Percentiles rank a stretch among this genome's conserved stretches.
Evolutionary conservation across 2,329 filamentous ascomycete genomes (phyloP).

Genomic region (Stagonosporopsis chrysanthemi): DNA sequence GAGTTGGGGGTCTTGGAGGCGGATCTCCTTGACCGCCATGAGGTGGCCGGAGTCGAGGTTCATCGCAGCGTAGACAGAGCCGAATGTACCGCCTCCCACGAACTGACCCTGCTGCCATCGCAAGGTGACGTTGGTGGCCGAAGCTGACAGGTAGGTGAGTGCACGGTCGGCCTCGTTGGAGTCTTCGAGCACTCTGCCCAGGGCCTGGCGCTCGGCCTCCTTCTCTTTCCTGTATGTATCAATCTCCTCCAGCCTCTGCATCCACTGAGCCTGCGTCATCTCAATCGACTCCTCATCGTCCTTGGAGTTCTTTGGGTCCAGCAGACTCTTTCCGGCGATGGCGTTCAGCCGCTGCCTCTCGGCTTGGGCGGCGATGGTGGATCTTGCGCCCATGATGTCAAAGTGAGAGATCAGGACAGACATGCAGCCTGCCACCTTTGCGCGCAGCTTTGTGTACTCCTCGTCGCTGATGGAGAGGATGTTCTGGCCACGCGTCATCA

Average conservation of each 20-base stretch:
- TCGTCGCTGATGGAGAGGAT: constrained; percentile 89
- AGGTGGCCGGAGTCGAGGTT: constrained; percentile 94
- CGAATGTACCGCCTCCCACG: constrained; percentile 95
- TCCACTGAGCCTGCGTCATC: constrained; percentile 76
- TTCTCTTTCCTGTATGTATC: constrained; percentile 81
- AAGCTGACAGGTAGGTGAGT: constrained; percentile 90
- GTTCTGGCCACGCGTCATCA: constrained; percentile 92
- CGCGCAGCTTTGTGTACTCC: constrained; percentile 82
- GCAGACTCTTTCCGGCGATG: constrained; percentile 74
- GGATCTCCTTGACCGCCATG: constrained; percentile 99
- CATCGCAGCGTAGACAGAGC: constrained; percentile 96
- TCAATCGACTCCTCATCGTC: constrained; percentile 87
- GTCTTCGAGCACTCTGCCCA: constrained; percentile 90
- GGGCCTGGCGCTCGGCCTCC: constrained; percentile 82
- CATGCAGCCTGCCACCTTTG: constrained; percentile 97
- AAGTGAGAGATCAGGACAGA: constrained; percentile 96
- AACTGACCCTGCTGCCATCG: constrained; percentile 99
- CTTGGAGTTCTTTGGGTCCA: constrained; percentile 76
- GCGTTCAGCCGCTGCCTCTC: constrained; percentile 90
- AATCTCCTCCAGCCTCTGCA: constrained; percentile 75
- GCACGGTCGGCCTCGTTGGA: constrained; percentile 96
- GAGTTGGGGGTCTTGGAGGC: constrained; percentile 92
- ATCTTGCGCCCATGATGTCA: constrained; percentile 97
- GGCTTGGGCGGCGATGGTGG: constrained; percentile 89
- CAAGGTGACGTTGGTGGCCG: constrained; percentile 92